These are phyloP conservation scores for Citrus hindsii DNA, from an alignment of 345 rosid genomes.

Conservation along the genomic window DNA sequence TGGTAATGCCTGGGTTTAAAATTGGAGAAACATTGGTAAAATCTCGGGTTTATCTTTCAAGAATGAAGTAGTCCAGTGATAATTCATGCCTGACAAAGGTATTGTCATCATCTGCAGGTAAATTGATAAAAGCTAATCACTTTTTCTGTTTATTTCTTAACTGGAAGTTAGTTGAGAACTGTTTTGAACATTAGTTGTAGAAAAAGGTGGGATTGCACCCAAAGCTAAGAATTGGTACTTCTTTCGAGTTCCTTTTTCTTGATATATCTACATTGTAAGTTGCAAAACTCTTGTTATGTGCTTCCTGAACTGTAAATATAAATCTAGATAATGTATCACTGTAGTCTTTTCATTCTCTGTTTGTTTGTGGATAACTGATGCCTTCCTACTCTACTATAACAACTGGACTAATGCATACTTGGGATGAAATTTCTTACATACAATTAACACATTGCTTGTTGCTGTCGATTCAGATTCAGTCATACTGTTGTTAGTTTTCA, in stretches of 20 bases:
- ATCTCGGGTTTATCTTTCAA: slow-evolving; percentile 50
- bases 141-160: slow-evolving; percentile 7
- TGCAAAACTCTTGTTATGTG: slow-evolving; percentile 10
- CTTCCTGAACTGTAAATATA: slow-evolving; percentile 21
- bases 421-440: neutral
- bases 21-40: slow-evolving; percentile 36
- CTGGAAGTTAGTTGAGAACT: slow-evolving; percentile 2
- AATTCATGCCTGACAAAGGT: neutral
- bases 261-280: neutral
- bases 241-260: neutral
- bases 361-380: neutral
- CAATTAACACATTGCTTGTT: neutral
- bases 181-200: slow-evolving; percentile 1
- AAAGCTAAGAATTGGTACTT: slow-evolving; percentile 1
- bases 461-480: neutral
- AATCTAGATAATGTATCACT: neutral
- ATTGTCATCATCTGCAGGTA: neutral
- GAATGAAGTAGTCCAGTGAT: neutral
- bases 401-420: neutral
- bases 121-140: neutral
- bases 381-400: neutral
- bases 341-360: neutral
- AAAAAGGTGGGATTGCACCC: neutral
- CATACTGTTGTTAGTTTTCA: neutral
- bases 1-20: slow-evolving; percentile 62